A percentile compares a stretch with the other conserved stretches of the same genome.
phyloP scores from a whole-genome alignment of 441 rosid genomes.

The Mallotus repandus region DNA sequence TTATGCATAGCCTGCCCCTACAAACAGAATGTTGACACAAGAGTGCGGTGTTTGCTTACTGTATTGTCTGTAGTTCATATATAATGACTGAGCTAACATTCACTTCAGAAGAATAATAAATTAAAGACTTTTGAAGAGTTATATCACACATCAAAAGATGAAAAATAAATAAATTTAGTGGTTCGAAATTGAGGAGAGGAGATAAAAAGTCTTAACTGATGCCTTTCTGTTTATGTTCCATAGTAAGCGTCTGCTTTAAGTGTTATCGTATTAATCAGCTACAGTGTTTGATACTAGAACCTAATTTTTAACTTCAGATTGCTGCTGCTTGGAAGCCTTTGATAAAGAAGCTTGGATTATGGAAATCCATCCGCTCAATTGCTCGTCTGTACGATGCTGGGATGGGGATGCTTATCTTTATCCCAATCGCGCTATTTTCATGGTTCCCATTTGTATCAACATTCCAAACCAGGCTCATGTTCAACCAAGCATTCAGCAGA shows the following conservation, averaged over 20 bases:
- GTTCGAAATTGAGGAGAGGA: neutral
- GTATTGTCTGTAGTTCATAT: neutral
- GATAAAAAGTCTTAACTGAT: neutral
- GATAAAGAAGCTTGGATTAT: constrained; percentile 68
- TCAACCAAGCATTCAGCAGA: constrained; percentile 96
- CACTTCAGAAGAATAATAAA: neutral
- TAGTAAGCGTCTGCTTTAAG: neutral
- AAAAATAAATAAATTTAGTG: neutral
- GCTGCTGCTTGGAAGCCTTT: constrained; percentile 98
- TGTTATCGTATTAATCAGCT: neutral
- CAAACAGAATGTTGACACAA: neutral
- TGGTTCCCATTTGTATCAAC: constrained; percentile 99
- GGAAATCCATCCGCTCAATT: constrained; percentile 89
- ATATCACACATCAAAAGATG: neutral
- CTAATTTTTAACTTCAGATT: constrained; percentile 43
- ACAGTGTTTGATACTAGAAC: neutral
- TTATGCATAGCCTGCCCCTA: neutral
- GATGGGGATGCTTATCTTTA: constrained; percentile 93
- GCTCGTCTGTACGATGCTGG: constrained; percentile 91
- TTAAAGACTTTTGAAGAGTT: neutral
- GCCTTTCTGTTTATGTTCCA: neutral
- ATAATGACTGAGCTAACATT: neutral
- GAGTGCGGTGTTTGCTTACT: neutral
- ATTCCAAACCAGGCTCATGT: constrained; percentile 98
- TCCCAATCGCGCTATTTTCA: constrained; percentile 80